Percentiles rank a stretch among this genome's conserved stretches.
These are phyloP conservation scores for Nidularia pulvinata DNA, from an alignment of 768 basidiomycete species.

Conservation along the genomic window DNA sequence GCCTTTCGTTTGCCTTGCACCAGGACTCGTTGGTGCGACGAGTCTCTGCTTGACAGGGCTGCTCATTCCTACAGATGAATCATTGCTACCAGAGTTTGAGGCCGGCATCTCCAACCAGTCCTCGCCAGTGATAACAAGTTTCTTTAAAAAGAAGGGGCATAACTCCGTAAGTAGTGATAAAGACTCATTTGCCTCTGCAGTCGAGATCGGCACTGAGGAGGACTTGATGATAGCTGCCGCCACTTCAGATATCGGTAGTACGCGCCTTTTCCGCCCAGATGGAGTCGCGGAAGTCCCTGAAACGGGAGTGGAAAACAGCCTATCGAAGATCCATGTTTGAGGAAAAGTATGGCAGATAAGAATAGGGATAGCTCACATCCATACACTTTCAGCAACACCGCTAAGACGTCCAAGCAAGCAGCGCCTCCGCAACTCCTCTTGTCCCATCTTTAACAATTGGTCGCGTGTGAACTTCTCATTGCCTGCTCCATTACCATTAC, in stretches of 20 bases:
- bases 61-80: constrained; percentile 8
- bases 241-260: constrained; percentile 68
- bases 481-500: constrained; percentile 32
- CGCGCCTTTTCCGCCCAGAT: constrained; percentile 66
- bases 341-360: not conserved
- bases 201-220: constrained; percentile 77
- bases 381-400: constrained; percentile 84
- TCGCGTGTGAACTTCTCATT: constrained; percentile 59
- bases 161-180: constrained; percentile 61
- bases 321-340: constrained; percentile 16
- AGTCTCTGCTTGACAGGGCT: constrained; percentile 39
- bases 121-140: constrained; percentile 56
- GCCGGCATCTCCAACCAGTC: constrained; percentile 68
- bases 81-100: constrained; percentile 11
- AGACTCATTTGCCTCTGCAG: constrained; percentile 77
- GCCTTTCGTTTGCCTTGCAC: constrained; percentile 41
- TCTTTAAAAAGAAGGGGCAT: constrained; percentile 81
- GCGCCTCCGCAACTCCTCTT: constrained; percentile 77
- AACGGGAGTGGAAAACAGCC: constrained; percentile 73
- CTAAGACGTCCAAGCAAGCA: constrained; percentile 77
- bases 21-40: constrained; percentile 46
- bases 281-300: constrained; percentile 48
- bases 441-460: constrained; percentile 67
- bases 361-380: constrained; percentile 61
- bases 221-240: constrained; percentile 74